These are phyloP conservation scores for Phytophthora ramorum DNA, from an alignment of 352 stramenopile genomes.

Conservation along the genomic window DNA sequence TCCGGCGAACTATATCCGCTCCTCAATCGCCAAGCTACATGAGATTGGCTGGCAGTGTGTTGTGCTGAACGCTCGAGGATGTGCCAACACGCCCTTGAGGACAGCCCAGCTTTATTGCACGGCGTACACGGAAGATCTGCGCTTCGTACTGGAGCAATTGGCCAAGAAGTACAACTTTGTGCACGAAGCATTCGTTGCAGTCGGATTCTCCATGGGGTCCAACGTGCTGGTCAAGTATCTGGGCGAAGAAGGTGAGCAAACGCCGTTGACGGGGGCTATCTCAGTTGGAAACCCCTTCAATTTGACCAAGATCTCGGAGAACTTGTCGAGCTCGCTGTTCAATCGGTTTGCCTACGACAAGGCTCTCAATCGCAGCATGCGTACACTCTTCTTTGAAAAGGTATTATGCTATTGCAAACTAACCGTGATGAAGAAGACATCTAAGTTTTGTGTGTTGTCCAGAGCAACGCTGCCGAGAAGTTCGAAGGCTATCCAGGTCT, in stretches of 20 bases:
- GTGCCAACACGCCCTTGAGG: slow-evolving; percentile 58
- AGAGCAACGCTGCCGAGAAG: slow-evolving; percentile 43
- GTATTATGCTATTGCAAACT: slow-evolving; percentile 17
- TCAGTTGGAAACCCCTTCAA: slow-evolving; percentile 81
- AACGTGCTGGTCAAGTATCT: slow-evolving; percentile 84
- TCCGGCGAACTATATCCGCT: slow-evolving; percentile 70
- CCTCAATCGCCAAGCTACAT: slow-evolving; percentile 47
- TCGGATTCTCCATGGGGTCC: slow-evolving; percentile 77
- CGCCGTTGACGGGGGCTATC: slow-evolving; percentile 51
- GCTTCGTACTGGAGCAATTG: slow-evolving; percentile 48
- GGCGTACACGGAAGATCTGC: slow-evolving; percentile 71
- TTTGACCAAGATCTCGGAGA: slow-evolving; percentile 50
- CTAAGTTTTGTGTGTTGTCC: slow-evolving; percentile 10
- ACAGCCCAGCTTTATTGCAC: slow-evolving; percentile 66
- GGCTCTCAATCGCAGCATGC: slow-evolving; percentile 55
- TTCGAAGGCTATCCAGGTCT: slow-evolving; percentile 52
- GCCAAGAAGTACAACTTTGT: slow-evolving; percentile 45
- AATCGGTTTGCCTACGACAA: slow-evolving; percentile 70
- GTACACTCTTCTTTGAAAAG: slow-evolving; percentile 62
- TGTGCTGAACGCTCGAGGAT: slow-evolving; percentile 73
- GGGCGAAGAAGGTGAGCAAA: slow-evolving; percentile 55
- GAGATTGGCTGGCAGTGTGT: slow-evolving; percentile 64
- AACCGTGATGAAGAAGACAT: background rate
- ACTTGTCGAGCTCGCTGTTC: slow-evolving; percentile 48
- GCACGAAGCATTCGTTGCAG: slow-evolving; percentile 49